Evolutionary conservation across 768 basidiomycete genomes (phyloP), one percentile per base, ranked within the genome.

Genomic region (Mycena vulgaris): DNA sequence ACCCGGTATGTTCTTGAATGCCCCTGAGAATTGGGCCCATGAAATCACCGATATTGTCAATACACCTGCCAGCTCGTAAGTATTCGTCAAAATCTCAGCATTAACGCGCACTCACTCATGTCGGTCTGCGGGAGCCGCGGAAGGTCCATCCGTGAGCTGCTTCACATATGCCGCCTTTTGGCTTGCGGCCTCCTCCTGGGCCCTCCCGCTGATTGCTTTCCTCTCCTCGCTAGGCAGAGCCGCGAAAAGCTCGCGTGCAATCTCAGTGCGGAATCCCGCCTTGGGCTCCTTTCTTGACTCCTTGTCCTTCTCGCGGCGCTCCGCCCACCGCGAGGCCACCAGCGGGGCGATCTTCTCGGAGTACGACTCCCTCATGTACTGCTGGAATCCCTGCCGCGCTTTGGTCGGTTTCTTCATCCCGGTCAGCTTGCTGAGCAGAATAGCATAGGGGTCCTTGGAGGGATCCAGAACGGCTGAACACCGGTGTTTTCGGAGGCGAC

Each of bases 11-110:
- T 3, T 37, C 51, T 0, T 40, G 28, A 1, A 70, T 9, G 0
- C 63, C 51, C 23, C 27, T 39, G 23, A 70, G 25, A 10, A 70
- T 63, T 5, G 63, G 52, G 11, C 19, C 40, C 1, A 70, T 9
- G 21, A 70, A 62, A 0, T 57, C 30, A 2, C 10, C 23, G 13
- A 62, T 2, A 9, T 8, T 6, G 21, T 60, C 57, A 9, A 59
- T 63, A 16, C 58, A 63, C 19, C 69, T 70, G 23, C 30, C 23
- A 49, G 10, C 10, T 42, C 21, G n/a, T 37, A 45, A 40, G 37
- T n/a, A n/a, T n/a, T n/a, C n/a, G n/a, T n/a, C n/a, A n/a, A n/a
- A n/a, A n/a, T n/a, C n/a, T n/a, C n/a, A n/a, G n/a, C n/a, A n/a
- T n/a, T n/a, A n/a, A n/a, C n/a, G n/a, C n/a, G n/a, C n/a, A n/a